phyloP scores from a whole-genome alignment of 1,284 basidiomycete genomes.

The Melampsora abietis-canadensis region DNA sequence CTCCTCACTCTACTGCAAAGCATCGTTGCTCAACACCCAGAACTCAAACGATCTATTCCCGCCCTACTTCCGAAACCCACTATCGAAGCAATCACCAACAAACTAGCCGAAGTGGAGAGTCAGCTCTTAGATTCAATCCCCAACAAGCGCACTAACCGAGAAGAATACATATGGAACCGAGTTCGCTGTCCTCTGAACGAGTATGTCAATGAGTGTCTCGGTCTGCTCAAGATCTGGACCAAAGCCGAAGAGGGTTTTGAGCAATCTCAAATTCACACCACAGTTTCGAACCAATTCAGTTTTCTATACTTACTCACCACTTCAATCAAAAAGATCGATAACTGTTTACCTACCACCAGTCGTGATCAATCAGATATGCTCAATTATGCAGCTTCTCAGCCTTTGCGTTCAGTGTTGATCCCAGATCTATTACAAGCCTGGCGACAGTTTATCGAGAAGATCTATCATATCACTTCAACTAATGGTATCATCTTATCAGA shows the following conservation, averaged over 20 bases:
- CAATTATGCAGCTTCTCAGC: slow-evolving; percentile 26
- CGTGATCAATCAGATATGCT: not conserved
- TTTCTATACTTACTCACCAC: slow-evolving; percentile 13
- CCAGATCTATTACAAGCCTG: slow-evolving; percentile 33
- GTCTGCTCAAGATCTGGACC: slow-evolving; percentile 4
- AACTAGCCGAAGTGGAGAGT: slow-evolving; percentile 18
- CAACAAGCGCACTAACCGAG: slow-evolving; percentile 21
- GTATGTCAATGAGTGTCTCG: slow-evolving; percentile 38
- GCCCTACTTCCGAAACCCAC: slow-evolving; percentile 23
- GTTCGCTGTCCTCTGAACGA: slow-evolving; percentile 20
- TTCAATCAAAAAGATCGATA: slow-evolving; percentile 25
- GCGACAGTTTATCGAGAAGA: slow-evolving; percentile 23
- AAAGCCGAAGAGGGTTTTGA: slow-evolving; percentile 3
- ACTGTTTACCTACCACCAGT: slow-evolving; percentile 19
- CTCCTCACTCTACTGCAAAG: slow-evolving; percentile 17
- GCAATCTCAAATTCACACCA: slow-evolving; percentile 18
- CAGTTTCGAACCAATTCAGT: slow-evolving; percentile 24
- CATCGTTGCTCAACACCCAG: slow-evolving; percentile 27
- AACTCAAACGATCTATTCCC: slow-evolving; percentile 25
- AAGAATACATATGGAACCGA: slow-evolving; percentile 41
- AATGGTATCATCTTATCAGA: slow-evolving; percentile 36
- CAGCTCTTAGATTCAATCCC: slow-evolving; percentile 24
- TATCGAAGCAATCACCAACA: slow-evolving; percentile 13
- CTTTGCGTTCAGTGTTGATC: slow-evolving; percentile 27
- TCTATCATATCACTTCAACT: slow-evolving; percentile 20